Evolutionary conservation across 257 asterid genomes (phyloP), one percentile per base, ranked within the genome.

Genomic region (Lycium barbarum): DNA sequence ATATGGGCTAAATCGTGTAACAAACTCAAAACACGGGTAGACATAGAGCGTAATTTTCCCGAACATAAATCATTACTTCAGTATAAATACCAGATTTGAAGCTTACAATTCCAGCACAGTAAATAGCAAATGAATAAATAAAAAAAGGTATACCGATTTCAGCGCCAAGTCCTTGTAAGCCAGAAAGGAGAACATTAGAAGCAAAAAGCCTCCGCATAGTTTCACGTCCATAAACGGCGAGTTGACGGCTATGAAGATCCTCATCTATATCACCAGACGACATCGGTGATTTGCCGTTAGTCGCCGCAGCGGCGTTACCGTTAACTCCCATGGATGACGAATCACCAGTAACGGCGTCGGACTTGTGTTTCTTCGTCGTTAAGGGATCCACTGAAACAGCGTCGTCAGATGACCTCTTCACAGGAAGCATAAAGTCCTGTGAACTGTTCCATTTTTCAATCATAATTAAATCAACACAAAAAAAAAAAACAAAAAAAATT

Each of bases 101-200:
- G 7, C 63, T 57, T 61, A 8, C 49, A 78, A 57, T 7, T 61
- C 70, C 53, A 38, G 72, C 38, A 57, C 73, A 80, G 26, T 18
- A 57, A 80, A 80, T 38, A 55, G 72, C 83, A 17, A 40, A 53
- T 26, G 51, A 70, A 33, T 68, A 45, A 79, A 79, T 8, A 36
- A 17, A 79, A 57, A 58, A 84, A 13, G 45, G 6, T 72, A 47
- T 73, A 88, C 91, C 92, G 71, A 88, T 87, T 63, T 89, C 92
- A 68, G 87, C 87, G 4, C 91, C 91, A 14, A 91, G 92, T 57
- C 93, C 92, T 80, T 87, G 91, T 89, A 89, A 59, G 55, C 92
- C 92, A 13, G 92, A 91, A 7, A 89, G 51, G 12, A 88, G 93
- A 61, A 89, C 47, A 83, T 89, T 90, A 7, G 93, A 89, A 8